Base-by-base conservation (phyloP, 495 filamentous ascomycete genomes). In the Penicillium flavigenum region DNA sequence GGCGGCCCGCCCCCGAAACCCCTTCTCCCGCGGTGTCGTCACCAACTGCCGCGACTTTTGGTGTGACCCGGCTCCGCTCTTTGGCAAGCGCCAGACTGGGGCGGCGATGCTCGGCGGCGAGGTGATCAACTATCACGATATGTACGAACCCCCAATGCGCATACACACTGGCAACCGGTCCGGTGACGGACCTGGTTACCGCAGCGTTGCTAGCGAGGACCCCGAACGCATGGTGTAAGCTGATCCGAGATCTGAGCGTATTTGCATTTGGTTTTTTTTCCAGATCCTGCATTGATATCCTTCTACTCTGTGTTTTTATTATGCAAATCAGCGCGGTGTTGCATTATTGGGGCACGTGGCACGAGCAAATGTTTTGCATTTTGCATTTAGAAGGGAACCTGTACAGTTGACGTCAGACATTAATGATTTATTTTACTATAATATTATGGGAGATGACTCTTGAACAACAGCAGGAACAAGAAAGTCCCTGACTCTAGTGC, bases 41-140 rank as follows among this genome's bases (percentile, higher is more conserved):
- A 85, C 84, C 32, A 98, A 98, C 62, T 98, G 93, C 66, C 91
- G 85, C 55, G 94, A 98, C 72, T 98, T 98, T 71, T 98, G 91
- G 90, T 91, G 89, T 63, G 94, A 97, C 66, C 83, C 89, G 0
- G 84, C 87, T 17, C 92, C 94, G 8, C 64, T 95, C 31, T 91
- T 97, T 72, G 85, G 89, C 36, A 80, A 79, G 54, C 82, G 89
- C 31, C 82, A 88, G 59, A 85, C 82, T 52, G 92, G 92, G 5
- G 78, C 82, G 26, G 90, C 85, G 2, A 78, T 91, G 73, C 72
- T 98, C 5, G 90, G 84, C 11, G 93, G 94, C 14, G 82, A 89
- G 60, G 63, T 77, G 16, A 83, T 98, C 52, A 89, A 96, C 70
- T 98, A 96, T 70, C 87, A 89, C 20, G 83, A 81, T 36, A 85